A percentile compares a stretch with the other conserved stretches of the same genome.
phyloP scores from a whole-genome alignment of 1,139 yeast genomes.

The Blastobotrys capitulatus region DNA sequence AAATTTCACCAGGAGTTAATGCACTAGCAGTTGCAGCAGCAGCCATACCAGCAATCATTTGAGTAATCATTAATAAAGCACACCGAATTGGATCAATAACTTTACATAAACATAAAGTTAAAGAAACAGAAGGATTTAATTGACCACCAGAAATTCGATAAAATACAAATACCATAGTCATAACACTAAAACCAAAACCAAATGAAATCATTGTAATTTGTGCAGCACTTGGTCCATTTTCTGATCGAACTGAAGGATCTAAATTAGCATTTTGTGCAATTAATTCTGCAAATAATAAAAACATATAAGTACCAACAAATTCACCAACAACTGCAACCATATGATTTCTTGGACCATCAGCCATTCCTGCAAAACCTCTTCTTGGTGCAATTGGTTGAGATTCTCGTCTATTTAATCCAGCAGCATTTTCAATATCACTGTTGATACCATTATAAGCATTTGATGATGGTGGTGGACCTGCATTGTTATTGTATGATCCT shows the following conservation, averaged over 20 bases:
- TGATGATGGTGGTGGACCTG: not conserved
- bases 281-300: slow-evolving; percentile 74
- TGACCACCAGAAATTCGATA: slow-evolving; percentile 86
- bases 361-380: slow-evolving; percentile 29
- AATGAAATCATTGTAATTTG: slow-evolving; percentile 73
- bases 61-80: slow-evolving; percentile 56
- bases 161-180: slow-evolving; percentile 68
- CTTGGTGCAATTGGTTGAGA: not conserved
- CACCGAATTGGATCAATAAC: slow-evolving; percentile 75
- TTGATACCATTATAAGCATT: not conserved
- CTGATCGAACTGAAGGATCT: slow-evolving; percentile 23
- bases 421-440: not conserved
- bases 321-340: slow-evolving; percentile 55
- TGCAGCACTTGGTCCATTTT: slow-evolving; percentile 52
- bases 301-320: slow-evolving; percentile 80
- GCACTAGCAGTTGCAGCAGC: slow-evolving; percentile 90
- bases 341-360: slow-evolving; percentile 46
- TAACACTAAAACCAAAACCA: slow-evolving; percentile 84
- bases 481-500: not conserved
- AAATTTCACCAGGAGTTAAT: slow-evolving; percentile 76
- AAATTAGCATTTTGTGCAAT: slow-evolving; percentile 70
- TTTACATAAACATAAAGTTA: slow-evolving; percentile 61
- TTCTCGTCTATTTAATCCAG: not conserved
- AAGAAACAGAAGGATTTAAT: slow-evolving; percentile 84
- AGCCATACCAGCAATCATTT: slow-evolving; percentile 81